Evolutionary conservation across 169 alveolate genomes (phyloP).

Genomic region (Eimeria acervulina): DNA sequence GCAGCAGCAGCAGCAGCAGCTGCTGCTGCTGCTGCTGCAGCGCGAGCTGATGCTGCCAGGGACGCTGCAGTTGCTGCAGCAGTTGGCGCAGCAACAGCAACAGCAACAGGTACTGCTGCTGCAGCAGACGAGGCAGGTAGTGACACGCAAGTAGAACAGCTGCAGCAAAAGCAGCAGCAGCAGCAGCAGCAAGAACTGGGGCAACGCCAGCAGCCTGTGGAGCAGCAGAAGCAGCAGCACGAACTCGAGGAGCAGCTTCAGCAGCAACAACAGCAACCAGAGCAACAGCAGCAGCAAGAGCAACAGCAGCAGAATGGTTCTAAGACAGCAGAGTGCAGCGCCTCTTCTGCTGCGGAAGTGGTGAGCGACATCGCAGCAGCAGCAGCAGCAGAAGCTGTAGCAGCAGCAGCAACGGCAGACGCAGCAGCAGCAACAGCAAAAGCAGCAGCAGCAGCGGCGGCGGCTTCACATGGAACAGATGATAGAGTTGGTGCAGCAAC

Average conservation of each 20-base stretch:
- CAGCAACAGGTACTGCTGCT: not conserved
- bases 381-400: not conserved
- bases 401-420: not conserved
- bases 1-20: not conserved
- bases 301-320: not conserved
- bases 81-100: no score
- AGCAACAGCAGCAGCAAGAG: no score
- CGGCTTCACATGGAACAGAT: not conserved
- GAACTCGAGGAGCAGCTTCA: no score
- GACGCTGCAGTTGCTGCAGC: no score
- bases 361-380: not conserved
- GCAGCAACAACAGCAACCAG: no score
- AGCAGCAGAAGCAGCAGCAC: not conserved
- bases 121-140: not conserved
- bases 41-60: not conserved
- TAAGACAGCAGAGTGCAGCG: not conserved
- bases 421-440: not conserved
- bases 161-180: slow-evolving; percentile 22
- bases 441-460: not conserved
- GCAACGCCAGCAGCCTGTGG: not conserved
- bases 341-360: not conserved
- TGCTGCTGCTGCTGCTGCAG: slow-evolving; percentile 11
- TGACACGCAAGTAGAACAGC: not conserved
- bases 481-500: not conserved
- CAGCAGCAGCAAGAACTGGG: not conserved